Conservation (phyloP, 192 early-diverging fungal genomes). For the Haplosporangium gracile region DNA sequence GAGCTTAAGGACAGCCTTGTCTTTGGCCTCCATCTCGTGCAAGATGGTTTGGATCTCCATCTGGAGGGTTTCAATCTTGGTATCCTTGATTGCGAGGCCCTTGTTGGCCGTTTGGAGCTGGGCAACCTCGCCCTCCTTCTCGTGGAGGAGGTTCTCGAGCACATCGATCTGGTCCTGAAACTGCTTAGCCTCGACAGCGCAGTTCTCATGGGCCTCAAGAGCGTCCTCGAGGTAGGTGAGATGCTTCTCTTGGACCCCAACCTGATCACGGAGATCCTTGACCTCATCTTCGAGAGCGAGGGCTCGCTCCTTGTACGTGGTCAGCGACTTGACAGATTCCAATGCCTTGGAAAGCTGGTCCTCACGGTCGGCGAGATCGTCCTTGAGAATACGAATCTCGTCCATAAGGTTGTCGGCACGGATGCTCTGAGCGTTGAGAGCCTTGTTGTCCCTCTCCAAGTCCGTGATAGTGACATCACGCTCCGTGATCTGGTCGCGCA, state of each 20-base stretch:
- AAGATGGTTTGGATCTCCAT: slow-evolving; percentile 9
- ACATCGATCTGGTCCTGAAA: slow-evolving; percentile 22
- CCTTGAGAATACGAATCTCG: slow-evolving; percentile 4
- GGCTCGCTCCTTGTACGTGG: not conserved
- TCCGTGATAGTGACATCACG: not conserved
- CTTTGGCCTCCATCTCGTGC: slow-evolving; percentile 22
- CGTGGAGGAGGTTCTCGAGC: slow-evolving; percentile 10
- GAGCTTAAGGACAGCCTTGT: not conserved
- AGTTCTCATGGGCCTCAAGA: slow-evolving; percentile 23
- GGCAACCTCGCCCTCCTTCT: slow-evolving; percentile 15
- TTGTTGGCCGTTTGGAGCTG: slow-evolving; percentile 4
- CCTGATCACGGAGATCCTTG: slow-evolving; percentile 26
- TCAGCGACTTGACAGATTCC: not conserved
- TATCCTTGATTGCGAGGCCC: not conserved
- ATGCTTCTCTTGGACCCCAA: slow-evolving; percentile 35
- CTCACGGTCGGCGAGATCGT: slow-evolving; percentile 22
- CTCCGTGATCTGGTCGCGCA: slow-evolving; percentile 20
- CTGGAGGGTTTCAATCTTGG: slow-evolving; percentile 14
- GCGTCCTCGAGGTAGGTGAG: slow-evolving; percentile 39
- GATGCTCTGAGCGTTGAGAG: not conserved
- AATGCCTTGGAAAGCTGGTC: slow-evolving; percentile 11
- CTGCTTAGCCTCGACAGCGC: slow-evolving; percentile 5
- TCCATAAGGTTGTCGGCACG: slow-evolving; percentile 10
- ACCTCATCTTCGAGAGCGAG: slow-evolving; percentile 21
- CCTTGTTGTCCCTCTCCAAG: slow-evolving; percentile 16